A percentile compares a stretch with the other conserved stretches of the same genome.
phyloP scores from a whole-genome alignment of 139 green algal genomes.

The Chlamydomonas sp. region DNA sequence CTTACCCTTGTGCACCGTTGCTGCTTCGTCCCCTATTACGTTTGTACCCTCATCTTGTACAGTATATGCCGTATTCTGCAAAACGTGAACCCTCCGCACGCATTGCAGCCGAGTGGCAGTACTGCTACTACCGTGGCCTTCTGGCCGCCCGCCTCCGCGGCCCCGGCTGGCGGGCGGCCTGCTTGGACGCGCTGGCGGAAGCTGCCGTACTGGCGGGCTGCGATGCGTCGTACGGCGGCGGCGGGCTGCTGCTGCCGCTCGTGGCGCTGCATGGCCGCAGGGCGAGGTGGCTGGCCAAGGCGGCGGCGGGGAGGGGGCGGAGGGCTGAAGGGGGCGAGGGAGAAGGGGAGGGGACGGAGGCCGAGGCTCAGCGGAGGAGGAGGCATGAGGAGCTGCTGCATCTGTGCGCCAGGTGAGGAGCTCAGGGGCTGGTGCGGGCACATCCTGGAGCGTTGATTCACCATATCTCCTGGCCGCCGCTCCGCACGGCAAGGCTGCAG shows the following conservation, averaged over 20 bases:
- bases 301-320: not conserved
- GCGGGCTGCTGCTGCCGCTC: conserved; percentile 25
- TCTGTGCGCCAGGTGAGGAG: conserved; percentile 14
- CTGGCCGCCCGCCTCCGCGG: not conserved
- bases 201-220: not conserved
- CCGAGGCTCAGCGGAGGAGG: not conserved
- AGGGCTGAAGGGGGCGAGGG: not conserved
- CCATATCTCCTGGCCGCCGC: too few species aligned
- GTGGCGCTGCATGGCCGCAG: conserved; percentile 33
- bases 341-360: not conserved
- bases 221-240: not conserved
- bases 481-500: too few species aligned
- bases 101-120: conserved; percentile 26
- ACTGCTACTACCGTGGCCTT: conserved; percentile 7
- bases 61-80: too few species aligned
- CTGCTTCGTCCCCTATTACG: too few species aligned
- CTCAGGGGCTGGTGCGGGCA: too few species aligned
- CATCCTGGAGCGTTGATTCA: too few species aligned
- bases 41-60: too few species aligned
- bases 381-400: not conserved
- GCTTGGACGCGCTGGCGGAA: conserved; percentile 29
- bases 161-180: conserved; percentile 14
- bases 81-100: not conserved
- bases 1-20: too few species aligned
- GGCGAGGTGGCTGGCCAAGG: conserved; percentile 20